Evolutionary conservation across 805 yeast species (phyloP), one percentile per base, ranked within the genome.

Genomic region (Saccharomyces mikatae): DNA sequence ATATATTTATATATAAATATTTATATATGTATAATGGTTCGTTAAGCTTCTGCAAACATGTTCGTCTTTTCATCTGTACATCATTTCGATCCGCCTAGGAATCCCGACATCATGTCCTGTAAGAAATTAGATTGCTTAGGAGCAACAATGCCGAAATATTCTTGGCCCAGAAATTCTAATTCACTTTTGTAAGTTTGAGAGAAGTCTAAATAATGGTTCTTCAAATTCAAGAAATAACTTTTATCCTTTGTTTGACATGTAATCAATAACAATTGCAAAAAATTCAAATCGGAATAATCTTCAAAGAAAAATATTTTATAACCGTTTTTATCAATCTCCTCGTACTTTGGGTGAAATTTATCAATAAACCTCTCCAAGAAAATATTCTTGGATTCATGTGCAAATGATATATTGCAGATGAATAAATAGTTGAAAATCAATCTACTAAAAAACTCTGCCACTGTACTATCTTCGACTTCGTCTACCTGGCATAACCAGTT

Each of bases 41-140:
- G 36, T 24, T 14, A 17, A 48, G 47, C 13, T 10, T 17, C 28
- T 13, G 8, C 30, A 17, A 29, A 6, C 24, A 26, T 47, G 14
- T 22, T 22, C 8, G 22, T 32, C 14, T 41, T 6, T 44, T 11
- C 49, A 26, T 41, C 13, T 41, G 29, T 32, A 30, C 22, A 36
- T 47, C 29, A 53, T 47, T 47, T 50, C 26, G 46, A 51, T 17
- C 82, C 80, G 30, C 80, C 80, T 49, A 84, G 67, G 46, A 86
- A 69, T 28, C 86, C 83, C 22, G 86, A 80, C 96, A 94, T 88
- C 76, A 92, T 74, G 60, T 82, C 84, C 68, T 82, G 86, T 59
- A 87, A 68, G 62, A 84, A 69, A 63, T 85, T 84, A 1, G 71
- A 71, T 57, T 78, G 83, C 52, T 76, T 77, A 51, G 74, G 80